These are phyloP conservation scores for Thalassiosira livingstoniorum DNA, from an alignment of 352 stramenopile genomes.

Conservation along the genomic window DNA sequence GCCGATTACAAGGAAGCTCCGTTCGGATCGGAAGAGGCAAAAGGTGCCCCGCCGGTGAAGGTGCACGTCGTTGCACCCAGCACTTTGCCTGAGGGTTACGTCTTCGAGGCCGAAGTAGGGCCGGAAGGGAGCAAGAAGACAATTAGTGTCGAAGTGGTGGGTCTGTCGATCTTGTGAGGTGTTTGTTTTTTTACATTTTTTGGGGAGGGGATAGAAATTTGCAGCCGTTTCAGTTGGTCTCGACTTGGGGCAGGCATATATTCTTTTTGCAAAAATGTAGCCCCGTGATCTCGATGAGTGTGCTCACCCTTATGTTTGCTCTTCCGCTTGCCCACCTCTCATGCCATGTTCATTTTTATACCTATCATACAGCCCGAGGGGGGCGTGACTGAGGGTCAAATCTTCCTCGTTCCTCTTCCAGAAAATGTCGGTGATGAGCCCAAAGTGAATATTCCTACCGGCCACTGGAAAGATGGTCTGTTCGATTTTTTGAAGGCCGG, in stretches of 20 bases:
- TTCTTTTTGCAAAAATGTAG: too few species aligned
- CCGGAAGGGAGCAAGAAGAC: conserved; percentile 64
- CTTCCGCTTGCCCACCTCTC: too few species aligned
- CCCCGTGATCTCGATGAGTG: too few species aligned
- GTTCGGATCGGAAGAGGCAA: conserved; percentile 12
- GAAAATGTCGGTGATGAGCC: conserved; percentile 55
- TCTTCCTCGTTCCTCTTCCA: conserved; percentile 75
- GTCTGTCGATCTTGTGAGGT: too few species aligned
- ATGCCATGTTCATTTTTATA: background rate
- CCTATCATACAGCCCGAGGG: conserved; percentile 52
- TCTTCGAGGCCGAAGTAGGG: conserved; percentile 80
- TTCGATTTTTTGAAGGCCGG: conserved; percentile 72
- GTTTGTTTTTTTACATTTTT: too few species aligned
- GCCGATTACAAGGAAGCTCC: conserved; percentile 46
- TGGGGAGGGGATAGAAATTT: too few species aligned
- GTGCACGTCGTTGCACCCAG: conserved; percentile 81
- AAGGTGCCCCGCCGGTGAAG: conserved; percentile 62
- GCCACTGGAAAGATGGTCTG: conserved; percentile 81
- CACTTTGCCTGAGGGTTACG: conserved; percentile 79
- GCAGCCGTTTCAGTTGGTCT: too few species aligned
- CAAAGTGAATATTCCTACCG: conserved; percentile 71
- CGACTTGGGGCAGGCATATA: too few species aligned
- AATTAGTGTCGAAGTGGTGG: conserved; percentile 81
- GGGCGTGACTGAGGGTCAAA: conserved; percentile 79
- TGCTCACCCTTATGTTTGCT: too few species aligned